Base-by-base conservation (phyloP, 148 eudicot species). In the Fagopyrum tataricum region DNA sequence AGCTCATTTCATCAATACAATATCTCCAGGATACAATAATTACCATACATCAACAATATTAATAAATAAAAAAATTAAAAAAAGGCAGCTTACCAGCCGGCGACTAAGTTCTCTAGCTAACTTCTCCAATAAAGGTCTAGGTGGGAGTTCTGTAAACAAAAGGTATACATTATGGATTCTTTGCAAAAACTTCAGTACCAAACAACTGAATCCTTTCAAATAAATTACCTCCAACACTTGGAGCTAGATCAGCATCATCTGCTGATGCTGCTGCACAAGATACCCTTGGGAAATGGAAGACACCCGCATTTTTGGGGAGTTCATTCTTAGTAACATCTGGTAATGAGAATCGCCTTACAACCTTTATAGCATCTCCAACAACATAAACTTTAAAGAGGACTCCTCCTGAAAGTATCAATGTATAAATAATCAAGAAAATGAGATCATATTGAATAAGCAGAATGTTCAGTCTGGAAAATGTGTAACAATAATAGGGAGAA, bases 351-450 rank as follows among this genome's bases (percentile, higher is more conserved):
- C 90, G 85, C 55, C 90, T 81, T 20, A 75, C 79, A 72, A 88
- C 92, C 79, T 86, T 86, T 67, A 88, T 82, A 67, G 84, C 72
- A 67, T 88, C 85, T 46, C 92, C 92, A 64, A 88, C 75, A 37
- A 88, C 83, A 66, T 86, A 86, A 53, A 88, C 92, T 82, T 88
- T 88, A 71, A 88, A 88, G 77, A 88, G 86, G 79, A 88, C 92
- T 78, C 92, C 92, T 26, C 90, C 90, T 88, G 78, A 67, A 78
- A 58, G 26, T 23, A 81, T 23, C 14, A 75, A 42, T 26, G 13
- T 2, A 10, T 20, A 40, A 2, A 46, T 8, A 14, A 46, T 5
- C 13, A 21, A 15, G n/a, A 39, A 62, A 68, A 51, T 24, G 49
- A 69, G 64, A 12, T 13, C 44, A 40, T 7, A 10, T 37, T 39